phyloP scores from a whole-genome alignment of 805 yeast genomes.

The Suhomyces pyralidae region DNA sequence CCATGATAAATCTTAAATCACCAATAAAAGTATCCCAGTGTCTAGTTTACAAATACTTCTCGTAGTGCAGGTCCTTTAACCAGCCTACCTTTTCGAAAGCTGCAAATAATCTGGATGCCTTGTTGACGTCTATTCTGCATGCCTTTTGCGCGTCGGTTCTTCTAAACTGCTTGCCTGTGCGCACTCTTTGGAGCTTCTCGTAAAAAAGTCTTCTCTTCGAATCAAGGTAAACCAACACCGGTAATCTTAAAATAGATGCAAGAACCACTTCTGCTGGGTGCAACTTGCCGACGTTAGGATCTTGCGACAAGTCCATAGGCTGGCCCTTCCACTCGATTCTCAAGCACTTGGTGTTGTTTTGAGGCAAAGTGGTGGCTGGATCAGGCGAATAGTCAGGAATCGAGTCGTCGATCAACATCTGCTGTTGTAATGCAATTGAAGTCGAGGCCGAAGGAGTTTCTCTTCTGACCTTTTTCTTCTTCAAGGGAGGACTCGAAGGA shows the following conservation, averaged over 20 bases:
- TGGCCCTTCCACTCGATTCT: constrained; percentile 98
- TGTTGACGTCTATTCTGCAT: constrained; percentile 93
- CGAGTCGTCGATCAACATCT: constrained; percentile 60
- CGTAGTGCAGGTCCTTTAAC: constrained; percentile 73
- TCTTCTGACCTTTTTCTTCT: constrained; percentile 40
- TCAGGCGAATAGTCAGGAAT: constrained; percentile 86
- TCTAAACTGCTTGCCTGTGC: constrained; percentile 74
- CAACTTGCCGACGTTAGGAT: constrained; percentile 67
- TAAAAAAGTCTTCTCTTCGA: constrained; percentile 71
- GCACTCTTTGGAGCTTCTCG: constrained; percentile 79
- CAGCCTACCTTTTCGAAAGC: constrained; percentile 92
- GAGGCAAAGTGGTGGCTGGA: constrained; percentile 55
- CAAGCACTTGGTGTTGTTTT: constrained; percentile 59
- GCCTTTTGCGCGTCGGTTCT: constrained; percentile 98
- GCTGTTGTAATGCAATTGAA: constrained; percentile 37
- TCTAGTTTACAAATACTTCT: constrained; percentile 12
- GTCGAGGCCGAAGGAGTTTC: constrained; percentile 26
- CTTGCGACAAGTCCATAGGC: constrained; percentile 83
- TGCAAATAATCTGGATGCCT: constrained; percentile 86
- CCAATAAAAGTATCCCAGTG: too few species aligned
- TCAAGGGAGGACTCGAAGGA: constrained; percentile 31
- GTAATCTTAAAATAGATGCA: constrained; percentile 86
- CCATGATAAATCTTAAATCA: neutral
- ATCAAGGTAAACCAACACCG: constrained; percentile 77
- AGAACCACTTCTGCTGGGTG: constrained; percentile 90